Evolutionary conservation across 2,329 filamentous ascomycete species (phyloP).

Genomic region (Penicillium concentricum): DNA sequence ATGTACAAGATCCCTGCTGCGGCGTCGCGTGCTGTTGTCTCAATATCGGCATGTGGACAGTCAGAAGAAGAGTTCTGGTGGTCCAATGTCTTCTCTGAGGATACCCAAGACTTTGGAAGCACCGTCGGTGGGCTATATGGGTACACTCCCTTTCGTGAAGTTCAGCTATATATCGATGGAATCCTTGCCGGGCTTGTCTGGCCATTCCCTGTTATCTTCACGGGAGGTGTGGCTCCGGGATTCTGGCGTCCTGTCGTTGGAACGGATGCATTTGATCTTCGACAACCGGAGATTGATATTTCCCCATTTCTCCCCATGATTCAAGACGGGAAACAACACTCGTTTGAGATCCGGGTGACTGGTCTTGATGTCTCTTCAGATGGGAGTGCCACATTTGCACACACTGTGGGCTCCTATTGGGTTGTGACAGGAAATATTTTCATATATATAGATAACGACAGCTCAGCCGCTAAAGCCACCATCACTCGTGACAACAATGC

Average conservation of each 20-base stretch:
- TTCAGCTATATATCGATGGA: constrained; percentile 73
- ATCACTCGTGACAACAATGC: background rate
- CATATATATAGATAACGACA: constrained; percentile 63
- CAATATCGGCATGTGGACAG: constrained; percentile 76
- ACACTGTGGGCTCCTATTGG: constrained; percentile 67
- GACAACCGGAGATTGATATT: constrained; percentile 79
- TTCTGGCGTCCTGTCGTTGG: constrained; percentile 78
- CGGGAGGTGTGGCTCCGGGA: constrained; percentile 73
- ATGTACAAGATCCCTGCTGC: constrained; percentile 65
- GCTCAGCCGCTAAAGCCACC: background rate
- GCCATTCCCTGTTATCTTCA: constrained; percentile 82
- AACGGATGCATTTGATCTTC: constrained; percentile 74
- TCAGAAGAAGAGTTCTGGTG: constrained; percentile 82
- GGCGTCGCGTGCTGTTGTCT: constrained; percentile 67
- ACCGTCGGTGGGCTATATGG: constrained; percentile 61
- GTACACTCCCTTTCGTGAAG: constrained; percentile 72
- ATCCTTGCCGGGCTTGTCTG: constrained; percentile 71
- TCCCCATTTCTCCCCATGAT: constrained; percentile 71
- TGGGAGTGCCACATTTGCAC: constrained; percentile 50
- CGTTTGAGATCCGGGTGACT: constrained; percentile 65
- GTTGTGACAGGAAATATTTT: constrained; percentile 77
- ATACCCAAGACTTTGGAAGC: constrained; percentile 58
- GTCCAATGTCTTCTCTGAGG: constrained; percentile 68
- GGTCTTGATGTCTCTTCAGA: constrained; percentile 60
- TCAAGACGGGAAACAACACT: constrained; percentile 64